A percentile compares a stretch with the other conserved stretches of the same genome.
Conservation (phyloP, 768 basidiomycete species). For the Paxillus ammoniavirescens region DNA sequence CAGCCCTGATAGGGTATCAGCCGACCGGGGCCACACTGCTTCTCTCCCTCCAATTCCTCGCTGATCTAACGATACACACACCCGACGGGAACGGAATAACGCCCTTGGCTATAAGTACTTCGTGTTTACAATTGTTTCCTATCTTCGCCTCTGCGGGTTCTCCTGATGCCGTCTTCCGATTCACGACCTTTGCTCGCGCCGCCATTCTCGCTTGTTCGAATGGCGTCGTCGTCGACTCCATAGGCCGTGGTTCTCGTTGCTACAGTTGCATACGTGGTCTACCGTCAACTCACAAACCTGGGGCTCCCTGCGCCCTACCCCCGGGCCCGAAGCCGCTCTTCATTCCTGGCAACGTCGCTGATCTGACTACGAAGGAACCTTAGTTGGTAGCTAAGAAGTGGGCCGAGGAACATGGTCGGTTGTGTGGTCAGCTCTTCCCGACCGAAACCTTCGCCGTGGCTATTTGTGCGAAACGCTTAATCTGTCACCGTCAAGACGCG, state of each 20-base stretch:
- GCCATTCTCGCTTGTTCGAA: constrained; percentile 8
- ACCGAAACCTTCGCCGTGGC: neutral
- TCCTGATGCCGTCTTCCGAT: constrained; percentile 7
- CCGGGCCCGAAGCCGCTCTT: constrained; percentile 66
- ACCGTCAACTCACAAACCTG: constrained; percentile 11
- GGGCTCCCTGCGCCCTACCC: constrained; percentile 48
- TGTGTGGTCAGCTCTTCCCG: neutral
- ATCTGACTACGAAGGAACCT: constrained; percentile 59
- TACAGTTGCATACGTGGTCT: constrained; percentile 16
- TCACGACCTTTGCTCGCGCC: neutral
- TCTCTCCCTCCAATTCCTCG: neutral
- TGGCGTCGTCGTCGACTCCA: constrained; percentile 10
- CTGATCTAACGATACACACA: neutral
- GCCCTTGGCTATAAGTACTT: neutral
- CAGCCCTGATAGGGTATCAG: neutral
- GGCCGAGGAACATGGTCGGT: constrained; percentile 63
- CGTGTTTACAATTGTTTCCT: constrained; percentile 10
- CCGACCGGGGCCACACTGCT: neutral
- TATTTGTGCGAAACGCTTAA: neutral
- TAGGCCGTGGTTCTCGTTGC: constrained; percentile 21
- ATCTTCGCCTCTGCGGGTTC: constrained; percentile 18
- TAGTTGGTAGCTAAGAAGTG: constrained; percentile 63
- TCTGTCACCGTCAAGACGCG: constrained; percentile 38
- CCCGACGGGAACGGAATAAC: too few species aligned
- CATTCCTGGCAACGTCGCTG: constrained; percentile 60